Conservation (phyloP, 23 red algal species). For the Chondrus crispus region DNA sequence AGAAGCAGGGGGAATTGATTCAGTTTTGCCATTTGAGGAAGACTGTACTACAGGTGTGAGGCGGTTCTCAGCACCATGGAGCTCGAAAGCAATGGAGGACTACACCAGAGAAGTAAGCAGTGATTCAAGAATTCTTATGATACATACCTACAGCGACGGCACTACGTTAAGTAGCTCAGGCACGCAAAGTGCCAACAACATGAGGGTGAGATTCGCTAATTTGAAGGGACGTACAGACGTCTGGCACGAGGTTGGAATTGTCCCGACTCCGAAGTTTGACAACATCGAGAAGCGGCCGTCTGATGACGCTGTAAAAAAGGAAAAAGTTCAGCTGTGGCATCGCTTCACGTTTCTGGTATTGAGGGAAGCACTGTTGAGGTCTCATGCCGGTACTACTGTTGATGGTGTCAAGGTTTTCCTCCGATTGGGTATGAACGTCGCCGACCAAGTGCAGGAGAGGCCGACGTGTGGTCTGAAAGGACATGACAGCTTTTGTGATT, state of each 20-base stretch:
- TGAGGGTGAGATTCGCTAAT: background rate
- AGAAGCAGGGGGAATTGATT: background rate
- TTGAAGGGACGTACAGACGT: background rate
- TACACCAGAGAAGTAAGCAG: background rate
- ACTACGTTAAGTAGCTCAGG: background rate
- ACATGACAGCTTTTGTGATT: background rate
- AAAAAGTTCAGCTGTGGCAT: background rate
- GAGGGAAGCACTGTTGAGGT: background rate
- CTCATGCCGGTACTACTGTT: background rate
- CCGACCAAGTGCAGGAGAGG: background rate
- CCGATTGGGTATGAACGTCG: background rate
- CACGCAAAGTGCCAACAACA: background rate
- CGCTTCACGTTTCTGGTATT: background rate
- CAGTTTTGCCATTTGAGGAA: background rate
- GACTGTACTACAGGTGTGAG: background rate
- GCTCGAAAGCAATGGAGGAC: background rate
- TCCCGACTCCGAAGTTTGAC: background rate
- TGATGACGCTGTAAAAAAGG: background rate
- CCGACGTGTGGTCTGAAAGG: background rate
- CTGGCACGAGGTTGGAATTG: background rate
- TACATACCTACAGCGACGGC: background rate
- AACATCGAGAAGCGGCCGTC: background rate
- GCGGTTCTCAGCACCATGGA: background rate
- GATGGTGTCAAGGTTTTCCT: background rate
- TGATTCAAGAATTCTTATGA: background rate